Evolutionary conservation across 345 rosid species (phyloP), one percentile per base, ranked within the genome.

Genomic region (Sapria himalayana): DNA sequence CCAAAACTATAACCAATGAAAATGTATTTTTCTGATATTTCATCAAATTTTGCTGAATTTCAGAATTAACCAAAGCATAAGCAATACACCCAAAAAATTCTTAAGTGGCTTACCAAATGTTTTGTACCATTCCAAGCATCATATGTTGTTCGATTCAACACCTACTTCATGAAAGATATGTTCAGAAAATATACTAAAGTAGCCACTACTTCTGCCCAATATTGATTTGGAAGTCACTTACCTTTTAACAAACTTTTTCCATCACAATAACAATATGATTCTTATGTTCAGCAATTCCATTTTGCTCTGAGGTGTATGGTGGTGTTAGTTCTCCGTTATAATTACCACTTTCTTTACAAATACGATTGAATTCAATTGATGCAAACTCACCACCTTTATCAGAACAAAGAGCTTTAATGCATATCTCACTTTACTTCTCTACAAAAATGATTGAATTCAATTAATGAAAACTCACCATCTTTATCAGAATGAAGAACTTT

Each of bases 161-260:
- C n/a, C n/a, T n/a, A n/a, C n/a, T n/a, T n/a, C n/a, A n/a, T n/a
- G n/a, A n/a, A n/a, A n/a, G n/a, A n/a, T n/a, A n/a, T n/a, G n/a
- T n/a, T n/a, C n/a, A n/a, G n/a, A n/a, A 33, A 33, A 33, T 33
- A 33, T 33, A 33, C 37, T 33, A 11, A 33, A 33, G 37, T 4
- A 33, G 4, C 37, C 4, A 4, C 11, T 4, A 12, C 37, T 5
- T 33, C 9, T 33, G 3, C 37, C 37, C 37, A 33, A 33, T 33
- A 33, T 11, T 33, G 37, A 33, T 33, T 33, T 33, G 37, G 37
- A 33, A 4, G 37, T 5, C 37, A 10, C 7, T 33, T 33, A 4
- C 31, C 45, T 24, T 41, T 12, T 20, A 1, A 15, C 20, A 20
- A 20, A 11, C 12, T 22, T 13, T 22, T 1, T 25, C 44, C 17